Base-by-base conservation (phyloP, 1,139 yeast genomes). In the Saccharomyces hybrid region DNA sequence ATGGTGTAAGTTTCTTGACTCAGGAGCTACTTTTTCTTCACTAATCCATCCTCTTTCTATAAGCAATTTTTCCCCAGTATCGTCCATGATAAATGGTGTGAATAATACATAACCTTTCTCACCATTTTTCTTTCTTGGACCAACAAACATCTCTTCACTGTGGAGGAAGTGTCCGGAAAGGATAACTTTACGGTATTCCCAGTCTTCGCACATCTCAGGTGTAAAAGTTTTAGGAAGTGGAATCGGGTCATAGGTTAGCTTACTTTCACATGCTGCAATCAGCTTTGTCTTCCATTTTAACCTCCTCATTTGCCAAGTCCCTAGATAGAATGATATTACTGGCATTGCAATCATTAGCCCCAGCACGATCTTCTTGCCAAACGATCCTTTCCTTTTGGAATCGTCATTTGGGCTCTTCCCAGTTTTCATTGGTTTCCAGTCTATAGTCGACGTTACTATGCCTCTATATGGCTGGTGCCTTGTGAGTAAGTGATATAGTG, bases 271-370 rank as follows among this genome's bases (percentile, higher is more conserved):
- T 49, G 80, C 78, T 5, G 96, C 84, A 58, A 95, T 87, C 59
- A 93, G 75, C 54, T 83, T 81, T 13, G 83, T 84, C 70, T 95
- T 95, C 99, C 99, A 93, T 57, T 81, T 76, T 54, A 93, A 74
- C 60, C 99, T 77, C 63, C 81, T 75, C 47, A 88, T 84, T 72
- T 93, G 99, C 99, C 99, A 93, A 56, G 95, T 82, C 1, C 99
- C 99, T 51, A 93, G 74, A 41, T 83, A 86, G 67, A 93, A 88
- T 8, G 96, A 81, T 1, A 90, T 78, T 0, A 90, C 77, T 0
- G 99, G 99, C 87, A 95, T 93, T 27, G 93, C 81, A 48, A 88
- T 71, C 79, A 86, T 75, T 28, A 86, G 69, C 0, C 82, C 80
- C 50, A 86, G 69, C 23, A 84, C 76, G 38, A 83, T 74, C 47